These are phyloP conservation scores for Clohesyomyces aquaticus DNA, from an alignment of 495 filamentous ascomycete species.

Conservation along the genomic window DNA sequence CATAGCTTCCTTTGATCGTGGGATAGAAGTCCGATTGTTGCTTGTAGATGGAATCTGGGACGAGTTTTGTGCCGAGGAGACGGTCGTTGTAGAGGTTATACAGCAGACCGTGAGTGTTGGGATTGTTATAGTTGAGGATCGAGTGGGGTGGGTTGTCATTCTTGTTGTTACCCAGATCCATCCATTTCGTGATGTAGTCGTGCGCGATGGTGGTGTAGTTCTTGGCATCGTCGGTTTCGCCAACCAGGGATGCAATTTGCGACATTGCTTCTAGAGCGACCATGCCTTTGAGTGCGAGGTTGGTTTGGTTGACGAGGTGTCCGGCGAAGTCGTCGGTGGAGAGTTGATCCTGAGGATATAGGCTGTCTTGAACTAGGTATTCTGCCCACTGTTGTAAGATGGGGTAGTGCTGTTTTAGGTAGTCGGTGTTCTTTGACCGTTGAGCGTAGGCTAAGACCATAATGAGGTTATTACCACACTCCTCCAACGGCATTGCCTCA, in stretches of 20 bases:
- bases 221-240: constrained; percentile 36
- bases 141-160: constrained; percentile 49
- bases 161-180: constrained; percentile 37
- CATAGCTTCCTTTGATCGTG: constrained; percentile 78
- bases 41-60: constrained; percentile 76
- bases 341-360: constrained; percentile 45
- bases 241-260: constrained; percentile 41
- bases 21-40: constrained; percentile 87
- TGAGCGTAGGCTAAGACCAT: constrained; percentile 56
- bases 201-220: constrained; percentile 43
- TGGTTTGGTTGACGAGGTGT: constrained; percentile 45
- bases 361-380: constrained; percentile 43
- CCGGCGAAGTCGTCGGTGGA: constrained; percentile 49
- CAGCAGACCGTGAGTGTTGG: constrained; percentile 56
- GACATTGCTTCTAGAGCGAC: constrained; percentile 49
- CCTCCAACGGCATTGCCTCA: constrained; percentile 47
- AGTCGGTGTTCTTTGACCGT: constrained; percentile 50
- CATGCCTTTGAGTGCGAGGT: constrained; percentile 49
- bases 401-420: constrained; percentile 47
- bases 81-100: constrained; percentile 89
- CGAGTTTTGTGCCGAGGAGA: constrained; percentile 80
- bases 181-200: constrained; percentile 46
- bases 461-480: constrained; percentile 49
- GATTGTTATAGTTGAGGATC: constrained; percentile 47
- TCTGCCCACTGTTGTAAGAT: constrained; percentile 46